Percentiles rank a stretch among this genome's conserved stretches.
phyloP scores from a whole-genome alignment of 306 rosid species.

The Cicer arietinum region DNA sequence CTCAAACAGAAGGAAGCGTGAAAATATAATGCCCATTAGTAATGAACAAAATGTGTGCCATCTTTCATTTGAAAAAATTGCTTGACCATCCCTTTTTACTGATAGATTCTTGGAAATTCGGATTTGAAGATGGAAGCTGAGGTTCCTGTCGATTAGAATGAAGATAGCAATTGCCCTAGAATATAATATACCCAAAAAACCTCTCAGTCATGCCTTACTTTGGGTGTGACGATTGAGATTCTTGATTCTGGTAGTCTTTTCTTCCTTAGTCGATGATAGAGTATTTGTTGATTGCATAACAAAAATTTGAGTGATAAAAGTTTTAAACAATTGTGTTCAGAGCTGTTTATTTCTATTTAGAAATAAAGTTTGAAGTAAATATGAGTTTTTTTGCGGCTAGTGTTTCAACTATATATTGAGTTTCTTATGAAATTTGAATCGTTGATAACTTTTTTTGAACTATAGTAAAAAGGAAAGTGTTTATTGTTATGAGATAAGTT shows the following conservation, averaged over 20 bases:
- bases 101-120: constrained; percentile 67
- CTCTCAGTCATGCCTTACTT: constrained; percentile 19
- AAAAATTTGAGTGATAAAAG: constrained; percentile 22
- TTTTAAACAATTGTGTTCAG: constrained; percentile 21
- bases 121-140: constrained; percentile 80
- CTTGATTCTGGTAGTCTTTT: constrained; percentile 36
- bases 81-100: constrained; percentile 38
- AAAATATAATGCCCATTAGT: constrained; percentile 8
- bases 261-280: constrained; percentile 27
- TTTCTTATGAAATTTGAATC: constrained; percentile 1
- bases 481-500: too few species aligned
- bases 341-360: constrained; percentile 12
- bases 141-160: constrained; percentile 65
- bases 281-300: constrained; percentile 10
- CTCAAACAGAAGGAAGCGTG: constrained; percentile 35
- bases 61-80: constrained; percentile 35
- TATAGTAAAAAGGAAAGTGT: neutral
- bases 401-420: neutral
- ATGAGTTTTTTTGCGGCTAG: constrained; percentile 9
- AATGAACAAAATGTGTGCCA: too few species aligned
- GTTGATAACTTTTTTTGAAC: constrained; percentile 9
- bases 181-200: constrained; percentile 21
- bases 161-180: constrained; percentile 19
- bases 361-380: constrained; percentile 32
- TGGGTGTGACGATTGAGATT: constrained; percentile 31